These are phyloP conservation scores for Dianthus caryophyllus DNA, from an alignment of 148 eudicot genomes.

Conservation along the genomic window DNA sequence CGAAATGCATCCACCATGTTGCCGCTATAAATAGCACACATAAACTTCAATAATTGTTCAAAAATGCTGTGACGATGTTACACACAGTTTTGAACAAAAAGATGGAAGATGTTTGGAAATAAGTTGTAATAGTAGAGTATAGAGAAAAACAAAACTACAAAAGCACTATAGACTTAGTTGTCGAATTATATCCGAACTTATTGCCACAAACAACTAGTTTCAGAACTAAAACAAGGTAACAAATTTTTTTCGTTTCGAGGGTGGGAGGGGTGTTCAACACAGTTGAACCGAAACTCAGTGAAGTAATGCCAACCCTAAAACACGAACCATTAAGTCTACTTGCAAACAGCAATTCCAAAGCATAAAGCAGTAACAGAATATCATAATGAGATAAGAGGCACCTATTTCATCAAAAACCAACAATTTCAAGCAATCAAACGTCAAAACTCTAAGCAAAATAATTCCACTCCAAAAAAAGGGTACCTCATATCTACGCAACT, in stretches of 20 bases:
- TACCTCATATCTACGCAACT: no score
- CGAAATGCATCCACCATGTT: constrained; percentile 99
- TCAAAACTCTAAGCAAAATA: not conserved
- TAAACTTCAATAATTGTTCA: not conserved
- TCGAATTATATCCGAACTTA: not conserved
- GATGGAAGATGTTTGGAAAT: not conserved
- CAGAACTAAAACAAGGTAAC: not conserved
- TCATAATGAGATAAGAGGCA: not conserved
- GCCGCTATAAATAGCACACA: constrained; percentile 44
- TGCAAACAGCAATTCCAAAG: not conserved
- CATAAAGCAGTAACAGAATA: not conserved
- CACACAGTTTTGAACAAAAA: not conserved
- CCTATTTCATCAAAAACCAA: not conserved
- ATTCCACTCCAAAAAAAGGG: no score
- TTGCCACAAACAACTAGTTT: not conserved
- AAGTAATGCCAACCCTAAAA: not conserved
- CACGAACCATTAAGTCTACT: no score
- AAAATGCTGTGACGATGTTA: constrained; percentile 3
- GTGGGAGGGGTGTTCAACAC: no score
- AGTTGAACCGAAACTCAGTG: no score
- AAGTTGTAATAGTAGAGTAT: not conserved
- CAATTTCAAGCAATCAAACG: not conserved
- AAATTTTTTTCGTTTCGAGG: no score
- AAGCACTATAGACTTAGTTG: not conserved
- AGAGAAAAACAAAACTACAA: not conserved